A percentile compares a stretch with the other conserved stretches of the same genome.
phyloP scores from a whole-genome alignment of 805 yeast species.

The Kuraishia cidri region DNA sequence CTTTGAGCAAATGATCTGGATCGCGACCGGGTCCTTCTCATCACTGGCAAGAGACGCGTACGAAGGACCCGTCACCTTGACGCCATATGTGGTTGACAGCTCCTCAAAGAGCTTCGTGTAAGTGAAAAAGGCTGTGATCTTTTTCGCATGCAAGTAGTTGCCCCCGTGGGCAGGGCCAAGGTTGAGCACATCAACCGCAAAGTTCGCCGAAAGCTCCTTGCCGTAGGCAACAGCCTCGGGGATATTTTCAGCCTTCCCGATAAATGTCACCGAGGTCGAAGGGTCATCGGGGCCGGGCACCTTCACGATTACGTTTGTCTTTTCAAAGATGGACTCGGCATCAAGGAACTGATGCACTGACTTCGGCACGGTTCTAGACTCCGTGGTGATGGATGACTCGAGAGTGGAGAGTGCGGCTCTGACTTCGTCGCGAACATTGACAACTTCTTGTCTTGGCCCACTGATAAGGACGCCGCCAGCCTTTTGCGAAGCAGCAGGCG shows the following conservation, averaged over 20 bases:
- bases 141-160: constrained; percentile 65
- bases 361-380: constrained; percentile 57
- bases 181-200: constrained; percentile 61
- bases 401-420: constrained; percentile 34
- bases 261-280: constrained; percentile 42
- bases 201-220: constrained; percentile 48
- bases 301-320: constrained; percentile 48
- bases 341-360: constrained; percentile 64
- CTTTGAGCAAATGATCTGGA: constrained; percentile 51
- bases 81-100: constrained; percentile 29
- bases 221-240: constrained; percentile 56
- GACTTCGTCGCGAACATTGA: constrained; percentile 44
- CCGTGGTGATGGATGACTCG: constrained; percentile 34
- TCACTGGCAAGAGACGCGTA: constrained; percentile 32
- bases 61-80: constrained; percentile 39
- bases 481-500: constrained; percentile 25
- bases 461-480: constrained; percentile 38
- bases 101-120: constrained; percentile 38
- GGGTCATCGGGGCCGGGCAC: constrained; percentile 36
- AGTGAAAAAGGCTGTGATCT: constrained; percentile 59
- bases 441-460: constrained; percentile 66
- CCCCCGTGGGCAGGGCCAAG: constrained; percentile 87
- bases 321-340: constrained; percentile 37
- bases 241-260: constrained; percentile 52
- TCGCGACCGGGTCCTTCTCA: constrained; percentile 32